A percentile compares a stretch with the other conserved stretches of the same genome.
Conservation (phyloP, 2,329 filamentous ascomycete species). For the Pestalotiopsis sp. region DNA sequence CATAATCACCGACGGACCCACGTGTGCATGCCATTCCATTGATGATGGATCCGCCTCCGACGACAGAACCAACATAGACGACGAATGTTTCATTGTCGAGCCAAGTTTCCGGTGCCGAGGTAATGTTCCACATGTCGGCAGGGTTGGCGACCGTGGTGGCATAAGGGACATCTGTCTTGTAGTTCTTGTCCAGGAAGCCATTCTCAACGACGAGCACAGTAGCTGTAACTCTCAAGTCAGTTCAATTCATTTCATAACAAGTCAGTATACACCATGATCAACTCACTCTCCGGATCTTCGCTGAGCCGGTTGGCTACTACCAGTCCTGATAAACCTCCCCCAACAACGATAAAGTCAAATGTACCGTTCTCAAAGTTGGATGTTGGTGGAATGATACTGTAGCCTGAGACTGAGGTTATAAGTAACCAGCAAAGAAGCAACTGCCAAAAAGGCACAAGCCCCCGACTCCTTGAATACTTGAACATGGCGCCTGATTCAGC, state of each 20-base stretch:
- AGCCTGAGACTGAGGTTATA: neutral
- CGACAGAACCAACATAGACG: conserved; percentile 10
- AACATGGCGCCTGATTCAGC: neutral
- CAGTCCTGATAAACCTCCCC: conserved; percentile 16
- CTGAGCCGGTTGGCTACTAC: conserved; percentile 17
- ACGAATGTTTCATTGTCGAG: neutral
- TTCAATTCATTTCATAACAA: no score
- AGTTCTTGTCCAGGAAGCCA: conserved; percentile 10
- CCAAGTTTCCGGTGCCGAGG: conserved; percentile 2
- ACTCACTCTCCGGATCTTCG: conserved; percentile 14
- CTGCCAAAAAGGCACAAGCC: neutral
- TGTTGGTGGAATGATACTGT: neutral
- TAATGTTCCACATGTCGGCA: conserved; percentile 11
- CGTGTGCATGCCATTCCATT: conserved; percentile 30
- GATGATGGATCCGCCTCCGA: conserved; percentile 16
- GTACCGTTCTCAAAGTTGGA: neutral
- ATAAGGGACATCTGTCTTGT: conserved; percentile 9
- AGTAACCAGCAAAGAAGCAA: neutral
- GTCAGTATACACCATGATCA: neutral
- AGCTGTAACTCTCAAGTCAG: neutral
- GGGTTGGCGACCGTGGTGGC: conserved; percentile 8
- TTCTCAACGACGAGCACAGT: conserved; percentile 14
- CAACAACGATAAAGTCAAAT: conserved; percentile 17
- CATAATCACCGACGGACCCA: conserved; percentile 26
- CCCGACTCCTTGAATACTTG: no score